phyloP scores from a whole-genome alignment of 495 filamentous ascomycete genomes.

The Trichoderma asperelloides region DNA sequence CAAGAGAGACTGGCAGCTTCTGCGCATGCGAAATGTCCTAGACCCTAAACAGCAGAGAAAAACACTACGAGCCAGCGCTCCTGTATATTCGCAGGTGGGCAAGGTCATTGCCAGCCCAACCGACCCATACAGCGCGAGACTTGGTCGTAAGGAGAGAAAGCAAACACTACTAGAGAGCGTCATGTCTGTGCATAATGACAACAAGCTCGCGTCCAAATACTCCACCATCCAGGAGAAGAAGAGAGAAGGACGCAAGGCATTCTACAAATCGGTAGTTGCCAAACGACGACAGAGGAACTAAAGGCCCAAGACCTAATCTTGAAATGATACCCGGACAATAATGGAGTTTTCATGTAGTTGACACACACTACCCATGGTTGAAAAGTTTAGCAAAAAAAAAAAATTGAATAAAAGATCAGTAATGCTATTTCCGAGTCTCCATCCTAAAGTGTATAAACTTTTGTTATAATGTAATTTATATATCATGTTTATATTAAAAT shows the following conservation, averaged over 20 bases:
- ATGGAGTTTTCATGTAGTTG: constrained; percentile 6
- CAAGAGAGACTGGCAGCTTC: constrained; percentile 75
- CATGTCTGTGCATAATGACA: constrained; percentile 27
- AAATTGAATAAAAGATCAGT: constrained; percentile 15
- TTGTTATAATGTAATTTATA: neutral
- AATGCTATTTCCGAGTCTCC: constrained; percentile 10
- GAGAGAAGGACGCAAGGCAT: constrained; percentile 20
- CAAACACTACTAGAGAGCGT: constrained; percentile 86
- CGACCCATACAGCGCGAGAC: constrained; percentile 70
- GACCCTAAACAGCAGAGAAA: constrained; percentile 89
- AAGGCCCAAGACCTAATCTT: neutral
- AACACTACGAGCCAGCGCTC: constrained; percentile 48
- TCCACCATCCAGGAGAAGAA: constrained; percentile 26
- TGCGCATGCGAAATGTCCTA: constrained; percentile 80
- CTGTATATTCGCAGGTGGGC: constrained; percentile 80
- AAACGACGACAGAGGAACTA: constrained; percentile 17
- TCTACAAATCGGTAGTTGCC: constrained; percentile 28
- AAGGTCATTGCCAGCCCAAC: constrained; percentile 83
- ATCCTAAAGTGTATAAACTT: neutral
- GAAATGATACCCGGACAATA: neutral
- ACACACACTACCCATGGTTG: constrained; percentile 7
- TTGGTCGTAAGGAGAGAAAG: constrained; percentile 82
- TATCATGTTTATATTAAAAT: neutral
- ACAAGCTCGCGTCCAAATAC: constrained; percentile 29
- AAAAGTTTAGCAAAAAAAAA: neutral